Evolutionary conservation across 2,329 filamentous ascomycete genomes (phyloP).

Genomic region (Neospermospora avenae): DNA sequence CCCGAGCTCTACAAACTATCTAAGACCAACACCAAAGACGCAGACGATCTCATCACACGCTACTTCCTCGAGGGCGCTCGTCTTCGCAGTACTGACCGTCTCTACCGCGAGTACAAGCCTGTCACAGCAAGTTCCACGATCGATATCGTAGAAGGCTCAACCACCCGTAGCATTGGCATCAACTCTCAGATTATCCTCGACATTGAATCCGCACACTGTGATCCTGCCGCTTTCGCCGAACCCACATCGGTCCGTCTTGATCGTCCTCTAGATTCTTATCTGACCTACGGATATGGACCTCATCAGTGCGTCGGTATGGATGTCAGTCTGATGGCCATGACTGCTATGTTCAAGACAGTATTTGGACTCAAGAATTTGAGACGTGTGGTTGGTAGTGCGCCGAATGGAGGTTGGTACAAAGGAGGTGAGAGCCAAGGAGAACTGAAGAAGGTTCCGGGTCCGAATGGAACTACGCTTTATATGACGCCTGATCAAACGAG

Average conservation of each 20-base stretch:
- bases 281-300: slow-evolving; percentile 61
- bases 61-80: slow-evolving; percentile 69
- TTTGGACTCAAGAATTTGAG: slow-evolving; percentile 27
- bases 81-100: slow-evolving; percentile 58
- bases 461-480: slow-evolving; percentile 44
- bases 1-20: slow-evolving; percentile 60
- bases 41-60: slow-evolving; percentile 61
- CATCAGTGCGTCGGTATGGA: slow-evolving; percentile 61
- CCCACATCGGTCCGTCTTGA: slow-evolving; percentile 59
- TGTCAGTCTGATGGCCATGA: slow-evolving; percentile 58
- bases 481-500: slow-evolving; percentile 63
- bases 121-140: slow-evolving; percentile 41
- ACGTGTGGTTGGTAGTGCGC: slow-evolving; percentile 21
- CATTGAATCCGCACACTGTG: slow-evolving; percentile 54
- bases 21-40: slow-evolving; percentile 50
- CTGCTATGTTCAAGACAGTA: slow-evolving; percentile 38
- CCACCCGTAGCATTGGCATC: slow-evolving; percentile 46
- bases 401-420: slow-evolving; percentile 8
- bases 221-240: slow-evolving; percentile 57
- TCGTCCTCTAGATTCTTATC: slow-evolving; percentile 61
- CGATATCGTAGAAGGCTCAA: slow-evolving; percentile 49
- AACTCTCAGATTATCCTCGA: slow-evolving; percentile 62
- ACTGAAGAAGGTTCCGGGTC: slow-evolving; percentile 25
- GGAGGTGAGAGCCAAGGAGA: slow-evolving; percentile 36
- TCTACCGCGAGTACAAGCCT: slow-evolving; percentile 46